A percentile compares a stretch with the other conserved stretches of the same genome.
Evolutionary conservation across 331 rosid species (phyloP).

Genomic region (Acacia pycnantha): DNA sequence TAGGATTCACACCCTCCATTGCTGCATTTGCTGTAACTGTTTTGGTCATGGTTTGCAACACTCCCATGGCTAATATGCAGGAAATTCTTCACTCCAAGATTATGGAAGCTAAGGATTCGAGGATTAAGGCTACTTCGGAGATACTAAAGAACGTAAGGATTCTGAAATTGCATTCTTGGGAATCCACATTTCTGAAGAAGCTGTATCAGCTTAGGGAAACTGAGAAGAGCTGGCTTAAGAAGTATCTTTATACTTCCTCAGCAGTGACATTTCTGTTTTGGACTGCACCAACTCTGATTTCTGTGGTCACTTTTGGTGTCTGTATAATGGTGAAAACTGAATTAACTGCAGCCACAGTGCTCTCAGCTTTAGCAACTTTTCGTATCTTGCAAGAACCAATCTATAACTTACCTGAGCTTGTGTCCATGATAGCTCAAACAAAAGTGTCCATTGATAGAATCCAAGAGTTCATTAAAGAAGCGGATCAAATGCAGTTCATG

Average conservation of each 20-base stretch:
- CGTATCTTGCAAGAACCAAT: conserved; percentile 89
- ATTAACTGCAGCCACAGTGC: conserved; percentile 70
- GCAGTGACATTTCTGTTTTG: conserved; percentile 82
- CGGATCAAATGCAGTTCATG: conserved; percentile 50
- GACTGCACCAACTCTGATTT: conserved; percentile 92
- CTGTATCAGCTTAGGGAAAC: conserved; percentile 65
- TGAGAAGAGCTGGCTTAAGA: conserved; percentile 74
- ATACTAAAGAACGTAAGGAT: conserved; percentile 75
- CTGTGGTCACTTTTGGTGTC: conserved; percentile 77
- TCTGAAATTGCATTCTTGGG: conserved; percentile 89
- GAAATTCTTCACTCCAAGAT: conserved; percentile 77
- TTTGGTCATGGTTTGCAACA: conserved; percentile 77
- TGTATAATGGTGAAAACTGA: conserved; percentile 64
- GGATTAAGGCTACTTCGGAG: conserved; percentile 87
- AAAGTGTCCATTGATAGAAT: conserved; percentile 80
- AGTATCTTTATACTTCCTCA: conserved; percentile 76
- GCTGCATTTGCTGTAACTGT: conserved; percentile 80
- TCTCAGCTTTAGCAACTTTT: conserved; percentile 90
- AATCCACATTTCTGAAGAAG: conserved; percentile 62
- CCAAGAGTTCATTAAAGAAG: conserved; percentile 63
- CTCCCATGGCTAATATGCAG: conserved; percentile 80
- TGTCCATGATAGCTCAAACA: conserved; percentile 89
- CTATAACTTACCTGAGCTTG: conserved; percentile 92
- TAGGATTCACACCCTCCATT: conserved; percentile 68
- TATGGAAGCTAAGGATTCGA: conserved; percentile 83